A percentile compares a stretch with the other conserved stretches of the same genome.
Conservation (phyloP, 176 grass and related monocot genomes). For the Oryza glumipatula region DNA sequence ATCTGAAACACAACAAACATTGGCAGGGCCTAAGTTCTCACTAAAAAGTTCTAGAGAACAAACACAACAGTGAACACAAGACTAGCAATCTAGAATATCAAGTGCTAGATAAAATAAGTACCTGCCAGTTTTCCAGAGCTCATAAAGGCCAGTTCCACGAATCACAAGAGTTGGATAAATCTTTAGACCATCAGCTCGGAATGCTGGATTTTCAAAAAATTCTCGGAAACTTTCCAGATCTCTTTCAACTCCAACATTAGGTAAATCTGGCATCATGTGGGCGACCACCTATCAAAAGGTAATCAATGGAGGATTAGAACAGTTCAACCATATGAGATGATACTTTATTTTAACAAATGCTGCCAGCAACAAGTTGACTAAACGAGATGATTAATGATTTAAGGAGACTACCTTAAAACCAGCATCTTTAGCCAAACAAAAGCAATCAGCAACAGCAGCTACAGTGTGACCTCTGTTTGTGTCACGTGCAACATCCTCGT, state of each 20-base stretch:
- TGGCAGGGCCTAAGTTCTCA: slow-evolving; percentile 7
- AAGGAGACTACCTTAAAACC: slow-evolving; percentile 79
- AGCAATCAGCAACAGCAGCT: slow-evolving; percentile 95
- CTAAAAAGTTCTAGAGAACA: slow-evolving; percentile 7
- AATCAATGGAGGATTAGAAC: slow-evolving; percentile 3
- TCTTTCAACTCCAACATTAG: slow-evolving; percentile 96
- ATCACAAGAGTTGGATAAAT: slow-evolving; percentile 98
- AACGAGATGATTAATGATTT: background rate
- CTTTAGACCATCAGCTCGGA: slow-evolving; percentile 94
- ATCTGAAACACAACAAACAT: slow-evolving; percentile 55
- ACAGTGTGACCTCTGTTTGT: slow-evolving; percentile 97
- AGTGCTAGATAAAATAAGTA: slow-evolving; percentile 45
- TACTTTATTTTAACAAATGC: background rate
- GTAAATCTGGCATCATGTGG: slow-evolving; percentile 98
- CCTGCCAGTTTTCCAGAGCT: slow-evolving; percentile 99
- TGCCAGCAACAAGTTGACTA: slow-evolving; percentile 21
- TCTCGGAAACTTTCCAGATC: slow-evolving; percentile 95
- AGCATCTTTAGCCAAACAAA: slow-evolving; percentile 99
- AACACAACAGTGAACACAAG: background rate
- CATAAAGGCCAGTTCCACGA: slow-evolving; percentile 99
- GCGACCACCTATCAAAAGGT: slow-evolving; percentile 75
- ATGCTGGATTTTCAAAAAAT: slow-evolving; percentile 93
- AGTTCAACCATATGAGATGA: background rate
- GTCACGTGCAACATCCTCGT: slow-evolving; percentile 96
- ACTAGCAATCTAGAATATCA: slow-evolving; percentile 18